Evolutionary conservation across 2,329 filamentous ascomycete genomes (phyloP).

Genomic region (Colletotrichum tanaceti): DNA sequence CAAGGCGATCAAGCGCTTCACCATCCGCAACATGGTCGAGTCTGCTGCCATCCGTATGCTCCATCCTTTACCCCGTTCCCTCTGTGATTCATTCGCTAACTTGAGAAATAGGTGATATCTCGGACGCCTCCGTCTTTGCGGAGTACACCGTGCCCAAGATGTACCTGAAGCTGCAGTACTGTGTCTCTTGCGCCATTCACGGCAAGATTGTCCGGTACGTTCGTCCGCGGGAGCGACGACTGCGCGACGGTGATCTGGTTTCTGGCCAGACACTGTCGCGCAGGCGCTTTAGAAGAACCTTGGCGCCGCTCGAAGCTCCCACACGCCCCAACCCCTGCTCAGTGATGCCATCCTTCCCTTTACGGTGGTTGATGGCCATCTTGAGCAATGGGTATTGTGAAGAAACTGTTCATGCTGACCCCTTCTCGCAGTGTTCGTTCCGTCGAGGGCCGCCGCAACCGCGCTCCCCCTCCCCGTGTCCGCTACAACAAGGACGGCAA

Average conservation of each 20-base stretch:
- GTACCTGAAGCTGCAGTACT: constrained; percentile 99
- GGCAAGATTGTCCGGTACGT: constrained; percentile 99
- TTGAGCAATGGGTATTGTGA: constrained; percentile 31
- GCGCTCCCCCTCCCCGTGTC: constrained; percentile 95
- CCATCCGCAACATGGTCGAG: constrained; percentile 99
- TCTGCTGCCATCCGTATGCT: constrained; percentile 98
- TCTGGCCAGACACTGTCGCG: constrained; percentile 47
- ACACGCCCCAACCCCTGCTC: not conserved
- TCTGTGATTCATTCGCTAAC: constrained; percentile 28
- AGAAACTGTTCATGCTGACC: constrained; percentile 53
- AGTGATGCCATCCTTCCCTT: not conserved
- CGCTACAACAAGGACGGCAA: constrained; percentile 99
- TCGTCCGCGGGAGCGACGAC: constrained; percentile 70
- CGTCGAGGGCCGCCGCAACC: constrained; percentile 96
- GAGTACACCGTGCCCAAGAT: constrained; percentile 99
- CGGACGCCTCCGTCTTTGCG: constrained; percentile 97
- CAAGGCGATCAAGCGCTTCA: constrained; percentile 99
- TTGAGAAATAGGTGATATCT: constrained; percentile 88
- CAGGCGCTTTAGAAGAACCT: constrained; percentile 70
- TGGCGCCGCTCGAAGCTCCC: constrained; percentile 60
- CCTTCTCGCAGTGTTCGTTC: constrained; percentile 84
- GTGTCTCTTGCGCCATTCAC: constrained; percentile 99
- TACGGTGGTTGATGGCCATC: not conserved
- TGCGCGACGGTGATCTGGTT: constrained; percentile 50
- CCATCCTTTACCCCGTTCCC: not conserved